These are phyloP conservation scores for Fusarium mexicanum DNA, from an alignment of 2,329 filamentous ascomycete species.

Conservation along the genomic window DNA sequence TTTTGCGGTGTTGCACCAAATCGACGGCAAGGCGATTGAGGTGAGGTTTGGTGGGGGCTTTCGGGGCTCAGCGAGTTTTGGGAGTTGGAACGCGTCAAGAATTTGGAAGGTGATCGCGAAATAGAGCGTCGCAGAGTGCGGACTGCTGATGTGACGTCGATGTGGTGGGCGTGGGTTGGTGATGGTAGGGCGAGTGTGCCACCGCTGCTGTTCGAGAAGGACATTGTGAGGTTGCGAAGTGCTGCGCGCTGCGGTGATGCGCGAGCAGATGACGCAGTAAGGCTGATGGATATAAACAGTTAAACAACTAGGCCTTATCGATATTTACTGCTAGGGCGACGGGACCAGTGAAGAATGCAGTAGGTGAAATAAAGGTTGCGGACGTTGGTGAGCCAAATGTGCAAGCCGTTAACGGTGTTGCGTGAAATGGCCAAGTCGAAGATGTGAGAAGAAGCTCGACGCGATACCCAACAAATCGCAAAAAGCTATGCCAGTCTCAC, in stretches of 20 bases:
- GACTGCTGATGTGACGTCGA: slow-evolving; percentile 84
- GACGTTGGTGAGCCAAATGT: slow-evolving; percentile 19
- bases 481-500: slow-evolving; percentile 42
- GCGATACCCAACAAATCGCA: slow-evolving; percentile 41
- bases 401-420: slow-evolving; percentile 11
- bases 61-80: slow-evolving; percentile 59
- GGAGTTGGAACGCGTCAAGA: slow-evolving; percentile 65
- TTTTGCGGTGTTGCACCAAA: slow-evolving; percentile 51
- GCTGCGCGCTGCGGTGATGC: slow-evolving; percentile 36
- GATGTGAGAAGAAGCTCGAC: slow-evolving; percentile 29
- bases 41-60: slow-evolving; percentile 57
- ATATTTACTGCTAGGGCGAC: slow-evolving; percentile 11
- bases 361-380: slow-evolving; percentile 2
- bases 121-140: slow-evolving; percentile 86
- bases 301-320: slow-evolving; percentile 12
- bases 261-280: slow-evolving; percentile 41
- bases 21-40: slow-evolving; percentile 63
- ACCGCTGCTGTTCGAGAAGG: slow-evolving; percentile 69
- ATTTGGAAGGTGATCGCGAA: slow-evolving; percentile 94
- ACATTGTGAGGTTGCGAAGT: slow-evolving; percentile 57
- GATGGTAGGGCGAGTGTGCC: slow-evolving; percentile 88
- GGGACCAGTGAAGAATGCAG: slow-evolving; percentile 12
- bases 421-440: slow-evolving; percentile 19
- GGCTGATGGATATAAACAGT: slow-evolving; percentile 42
- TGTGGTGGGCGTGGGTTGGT: slow-evolving; percentile 82